These are phyloP conservation scores for Trichosphaerium sp. DNA, from an alignment of 78 protist species.

Conservation along the genomic window DNA sequence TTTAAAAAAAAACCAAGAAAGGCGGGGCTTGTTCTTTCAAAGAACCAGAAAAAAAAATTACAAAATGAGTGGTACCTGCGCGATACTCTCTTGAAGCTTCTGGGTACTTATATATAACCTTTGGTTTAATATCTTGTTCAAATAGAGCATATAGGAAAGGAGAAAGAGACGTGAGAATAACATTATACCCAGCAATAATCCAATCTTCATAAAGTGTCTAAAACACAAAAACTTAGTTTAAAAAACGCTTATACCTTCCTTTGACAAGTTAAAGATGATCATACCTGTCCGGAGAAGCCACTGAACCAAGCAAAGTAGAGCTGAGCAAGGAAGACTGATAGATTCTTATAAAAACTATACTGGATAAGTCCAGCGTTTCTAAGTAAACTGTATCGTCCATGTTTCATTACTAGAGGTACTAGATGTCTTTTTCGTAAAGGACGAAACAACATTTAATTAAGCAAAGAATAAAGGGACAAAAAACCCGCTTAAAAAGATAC, in stretches of 20 bases:
- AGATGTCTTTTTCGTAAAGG: too few relatives aligned
- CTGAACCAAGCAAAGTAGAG: slow-evolving; percentile 56
- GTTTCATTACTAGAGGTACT: slow-evolving; percentile 47
- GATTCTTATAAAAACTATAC: slow-evolving; percentile 57
- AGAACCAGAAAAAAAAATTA: too few relatives aligned
- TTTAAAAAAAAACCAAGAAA: too few relatives aligned
- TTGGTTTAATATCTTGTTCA: slow-evolving; percentile 63
- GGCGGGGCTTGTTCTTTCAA: too few relatives aligned
- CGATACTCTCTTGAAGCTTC: too few relatives aligned
- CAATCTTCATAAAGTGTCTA: slow-evolving; percentile 48
- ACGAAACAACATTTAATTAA: too few relatives aligned
- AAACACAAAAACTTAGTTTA: neutral
- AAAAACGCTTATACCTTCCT: neutral
- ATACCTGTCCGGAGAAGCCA: slow-evolving; percentile 35
- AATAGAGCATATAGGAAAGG: slow-evolving; percentile 49
- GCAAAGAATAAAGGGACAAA: too few relatives aligned
- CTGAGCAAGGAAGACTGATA: slow-evolving; percentile 44
- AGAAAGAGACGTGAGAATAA: slow-evolving; percentile 56
- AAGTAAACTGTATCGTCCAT: slow-evolving; percentile 68
- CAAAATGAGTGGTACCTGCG: too few relatives aligned
- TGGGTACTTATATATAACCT: slow-evolving; percentile 29
- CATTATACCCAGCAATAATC: slow-evolving; percentile 51
- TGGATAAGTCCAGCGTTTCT: slow-evolving; percentile 34
- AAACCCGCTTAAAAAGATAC: slow-evolving; percentile 42
- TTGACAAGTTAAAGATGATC: slow-evolving; percentile 52